A percentile compares a stretch with the other conserved stretches of the same genome.
phyloP scores from a whole-genome alignment of 2,329 filamentous ascomycete species.

The Alternaria ventricosa region DNA sequence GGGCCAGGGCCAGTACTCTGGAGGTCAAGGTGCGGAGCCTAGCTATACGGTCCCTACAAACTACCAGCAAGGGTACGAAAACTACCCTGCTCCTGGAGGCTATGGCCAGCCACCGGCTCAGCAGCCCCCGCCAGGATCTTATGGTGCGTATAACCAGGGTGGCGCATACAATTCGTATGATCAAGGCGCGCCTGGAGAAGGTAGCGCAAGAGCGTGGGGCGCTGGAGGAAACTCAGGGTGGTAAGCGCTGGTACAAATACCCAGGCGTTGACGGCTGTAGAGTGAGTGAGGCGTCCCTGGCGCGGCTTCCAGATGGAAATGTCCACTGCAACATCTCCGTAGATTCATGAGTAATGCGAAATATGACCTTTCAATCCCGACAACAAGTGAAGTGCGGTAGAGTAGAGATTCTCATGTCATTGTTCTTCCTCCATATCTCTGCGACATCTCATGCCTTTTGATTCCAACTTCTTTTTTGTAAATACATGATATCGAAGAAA shows the following conservation, averaged over 20 bases:
- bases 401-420: constrained; percentile 29
- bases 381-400: not conserved
- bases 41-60: constrained; percentile 43
- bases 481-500: constrained; percentile 24
- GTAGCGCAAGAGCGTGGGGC: constrained; percentile 41
- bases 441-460: not conserved
- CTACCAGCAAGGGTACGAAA: constrained; percentile 49
- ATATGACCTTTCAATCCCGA: not conserved
- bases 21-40: constrained; percentile 42
- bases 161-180: constrained; percentile 30
- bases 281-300: not conserved
- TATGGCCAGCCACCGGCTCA: constrained; percentile 25
- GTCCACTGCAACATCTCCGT: not conserved
- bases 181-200: constrained; percentile 14
- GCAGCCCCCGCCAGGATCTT: constrained; percentile 25
- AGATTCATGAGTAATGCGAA: constrained; percentile 8
- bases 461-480: constrained; percentile 12
- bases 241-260: constrained; percentile 15
- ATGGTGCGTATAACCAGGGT: constrained; percentile 27
- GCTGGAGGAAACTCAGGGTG: constrained; percentile 36
- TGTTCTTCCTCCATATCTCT: constrained; percentile 10
- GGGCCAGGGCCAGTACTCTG: constrained; percentile 40
- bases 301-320: not conserved
- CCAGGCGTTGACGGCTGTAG: not conserved
- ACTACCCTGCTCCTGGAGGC: constrained; percentile 23